A percentile compares a stretch with the other conserved stretches of the same genome.
Evolutionary conservation across 2,329 filamentous ascomycete species (phyloP).

Genomic region (Lachnellula subtilissima): DNA sequence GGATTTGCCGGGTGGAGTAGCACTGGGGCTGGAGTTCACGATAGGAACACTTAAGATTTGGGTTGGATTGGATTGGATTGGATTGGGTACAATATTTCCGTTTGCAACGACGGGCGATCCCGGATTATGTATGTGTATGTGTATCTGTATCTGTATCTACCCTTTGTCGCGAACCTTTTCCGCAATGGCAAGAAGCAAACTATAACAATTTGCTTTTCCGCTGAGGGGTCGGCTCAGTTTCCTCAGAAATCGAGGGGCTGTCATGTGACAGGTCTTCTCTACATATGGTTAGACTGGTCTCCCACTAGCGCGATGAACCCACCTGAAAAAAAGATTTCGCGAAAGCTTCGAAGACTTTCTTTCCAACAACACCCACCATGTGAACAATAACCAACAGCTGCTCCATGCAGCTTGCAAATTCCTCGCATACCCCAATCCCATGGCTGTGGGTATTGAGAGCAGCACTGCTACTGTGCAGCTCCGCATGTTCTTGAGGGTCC

Average conservation of each 20-base stretch:
- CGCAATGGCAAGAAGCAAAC: no score
- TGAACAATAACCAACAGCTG: slow-evolving; percentile 17
- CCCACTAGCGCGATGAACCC: slow-evolving; percentile 22
- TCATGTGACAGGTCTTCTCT: no score
- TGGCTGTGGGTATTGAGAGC: neutral
- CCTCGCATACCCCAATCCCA: neutral
- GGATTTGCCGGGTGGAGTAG: slow-evolving; percentile 16
- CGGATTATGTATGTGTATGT: neutral
- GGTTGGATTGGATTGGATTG: no score
- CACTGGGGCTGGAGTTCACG: neutral
- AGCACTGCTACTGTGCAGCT: no score
- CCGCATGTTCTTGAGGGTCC: no score
- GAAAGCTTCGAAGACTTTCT: slow-evolving; percentile 11
- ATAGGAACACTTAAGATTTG: neutral
- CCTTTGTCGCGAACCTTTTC: no score
- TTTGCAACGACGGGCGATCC: slow-evolving; percentile 7
- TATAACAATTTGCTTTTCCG: no score
- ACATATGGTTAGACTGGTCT: no score
- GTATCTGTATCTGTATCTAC: neutral
- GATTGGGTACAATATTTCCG: no score
- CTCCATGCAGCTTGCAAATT: slow-evolving; percentile 9
- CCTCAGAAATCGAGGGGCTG: no score
- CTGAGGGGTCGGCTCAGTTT: no score
- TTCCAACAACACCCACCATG: slow-evolving; percentile 14
- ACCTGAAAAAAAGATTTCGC: slow-evolving; percentile 48